A percentile compares a stretch with the other conserved stretches of the same genome.
Conservation (phyloP, 176 grass and related monocot genomes). For the Oryza meridionalis region DNA sequence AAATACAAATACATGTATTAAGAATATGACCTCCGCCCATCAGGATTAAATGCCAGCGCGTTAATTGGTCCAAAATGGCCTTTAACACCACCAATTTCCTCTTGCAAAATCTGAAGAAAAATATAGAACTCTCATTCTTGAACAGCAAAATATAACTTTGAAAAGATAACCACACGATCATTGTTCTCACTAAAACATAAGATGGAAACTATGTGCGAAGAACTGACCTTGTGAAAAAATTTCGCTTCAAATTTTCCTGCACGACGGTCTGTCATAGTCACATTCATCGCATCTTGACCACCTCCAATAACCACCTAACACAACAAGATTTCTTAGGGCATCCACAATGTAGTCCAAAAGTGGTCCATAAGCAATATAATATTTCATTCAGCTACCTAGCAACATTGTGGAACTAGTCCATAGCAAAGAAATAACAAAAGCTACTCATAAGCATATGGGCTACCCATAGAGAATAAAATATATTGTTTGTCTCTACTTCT, state of each 20-base stretch:
- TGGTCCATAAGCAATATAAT: too few relatives aligned
- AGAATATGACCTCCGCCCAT: conserved; percentile 75
- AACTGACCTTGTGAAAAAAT: conserved; percentile 77
- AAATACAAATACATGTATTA: not conserved
- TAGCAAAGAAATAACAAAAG: too few relatives aligned
- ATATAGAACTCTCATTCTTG: not conserved
- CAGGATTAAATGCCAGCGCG: conserved; percentile 86
- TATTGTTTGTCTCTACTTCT: too few relatives aligned
- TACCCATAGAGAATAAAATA: too few relatives aligned
- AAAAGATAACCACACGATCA: not conserved
- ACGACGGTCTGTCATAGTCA: conserved; percentile 76
- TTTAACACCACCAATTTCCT: conserved; percentile 97
- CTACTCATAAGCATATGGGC: too few relatives aligned
- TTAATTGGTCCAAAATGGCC: conserved; percentile 96
- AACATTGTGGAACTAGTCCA: too few relatives aligned
- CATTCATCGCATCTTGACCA: conserved; percentile 79
- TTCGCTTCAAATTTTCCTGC: conserved; percentile 97
- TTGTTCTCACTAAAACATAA: not conserved
- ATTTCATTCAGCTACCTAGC: too few relatives aligned
- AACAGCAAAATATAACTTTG: conserved; percentile 1
- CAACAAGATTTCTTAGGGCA: not conserved
- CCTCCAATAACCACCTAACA: conserved; percentile 88
- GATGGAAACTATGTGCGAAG: not conserved
- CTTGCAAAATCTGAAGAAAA: conserved; percentile 78
- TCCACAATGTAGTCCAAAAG: too few relatives aligned